These are phyloP conservation scores for Vararia minispora DNA, from an alignment of 768 basidiomycete species.

Conservation along the genomic window DNA sequence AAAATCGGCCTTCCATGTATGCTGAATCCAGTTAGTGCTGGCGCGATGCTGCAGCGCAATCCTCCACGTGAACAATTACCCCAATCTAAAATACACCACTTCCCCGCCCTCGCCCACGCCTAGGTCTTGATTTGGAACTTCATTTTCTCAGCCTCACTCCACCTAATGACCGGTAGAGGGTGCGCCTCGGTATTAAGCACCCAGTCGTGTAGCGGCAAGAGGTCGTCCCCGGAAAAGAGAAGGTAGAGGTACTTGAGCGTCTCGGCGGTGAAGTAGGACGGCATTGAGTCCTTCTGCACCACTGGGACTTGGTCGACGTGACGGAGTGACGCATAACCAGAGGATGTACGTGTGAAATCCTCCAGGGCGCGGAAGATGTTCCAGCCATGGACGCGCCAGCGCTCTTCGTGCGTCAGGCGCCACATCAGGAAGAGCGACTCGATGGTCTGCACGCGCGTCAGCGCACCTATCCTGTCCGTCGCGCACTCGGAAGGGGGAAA, in stretches of 20 bases:
- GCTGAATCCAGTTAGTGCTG: too few species aligned
- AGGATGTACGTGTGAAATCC: constrained; percentile 40
- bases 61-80: too few species aligned
- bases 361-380: constrained; percentile 57
- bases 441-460: constrained; percentile 36
- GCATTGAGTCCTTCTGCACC: constrained; percentile 20
- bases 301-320: constrained; percentile 35
- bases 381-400: constrained; percentile 69
- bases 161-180: constrained; percentile 60
- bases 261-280: constrained; percentile 46
- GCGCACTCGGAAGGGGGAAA: background rate
- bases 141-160: too few species aligned
- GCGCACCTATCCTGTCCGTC: constrained; percentile 2
- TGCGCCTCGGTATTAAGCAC: constrained; percentile 57
- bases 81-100: too few species aligned
- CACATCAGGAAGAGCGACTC: constrained; percentile 67
- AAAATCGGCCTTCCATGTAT: too few species aligned
- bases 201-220: constrained; percentile 33
- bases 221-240: constrained; percentile 54
- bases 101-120: too few species aligned
- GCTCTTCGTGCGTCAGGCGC: constrained; percentile 52
- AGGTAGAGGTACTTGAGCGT: constrained; percentile 66
- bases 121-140: too few species aligned
- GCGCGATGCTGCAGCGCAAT: too few species aligned
- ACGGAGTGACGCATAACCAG: constrained; percentile 51